Evolutionary conservation across 2,329 filamentous ascomycete species (phyloP).

Genomic region (Amesomyces nigricolor): DNA sequence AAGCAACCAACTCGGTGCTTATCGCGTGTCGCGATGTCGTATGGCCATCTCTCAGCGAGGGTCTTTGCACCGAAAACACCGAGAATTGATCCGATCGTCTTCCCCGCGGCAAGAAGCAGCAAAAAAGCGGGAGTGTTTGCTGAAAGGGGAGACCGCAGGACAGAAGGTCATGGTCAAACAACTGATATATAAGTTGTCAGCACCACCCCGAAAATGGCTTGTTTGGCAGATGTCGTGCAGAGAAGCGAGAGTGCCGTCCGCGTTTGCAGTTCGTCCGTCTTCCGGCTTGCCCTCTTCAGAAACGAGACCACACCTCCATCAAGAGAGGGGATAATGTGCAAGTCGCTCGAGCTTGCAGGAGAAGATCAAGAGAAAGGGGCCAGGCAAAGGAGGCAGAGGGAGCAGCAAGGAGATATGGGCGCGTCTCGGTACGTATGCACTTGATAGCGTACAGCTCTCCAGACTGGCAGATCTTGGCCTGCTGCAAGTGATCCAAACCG

Average conservation of each 20-base stretch:
- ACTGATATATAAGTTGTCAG: constrained; percentile 1
- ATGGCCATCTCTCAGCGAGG: not conserved
- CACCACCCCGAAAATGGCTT: no score
- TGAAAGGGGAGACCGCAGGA: not conserved
- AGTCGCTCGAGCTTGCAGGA: no score
- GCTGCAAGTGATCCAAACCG: constrained; percentile 14
- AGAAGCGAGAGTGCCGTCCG: no score
- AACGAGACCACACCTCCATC: no score
- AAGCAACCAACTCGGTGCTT: constrained; percentile 12
- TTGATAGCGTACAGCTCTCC: not conserved
- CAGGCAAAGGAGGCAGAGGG: no score
- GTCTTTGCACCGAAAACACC: not conserved
- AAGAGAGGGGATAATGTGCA: no score
- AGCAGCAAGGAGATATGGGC: no score
- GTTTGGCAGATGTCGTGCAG: no score
- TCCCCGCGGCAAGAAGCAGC: not conserved
- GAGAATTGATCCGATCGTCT: not conserved
- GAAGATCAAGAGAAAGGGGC: no score
- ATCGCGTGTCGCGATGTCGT: not conserved
- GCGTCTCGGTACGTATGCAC: not conserved
- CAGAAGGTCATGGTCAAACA: constrained; percentile 3
- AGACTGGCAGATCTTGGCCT: not conserved
- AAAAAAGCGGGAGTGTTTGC: not conserved
- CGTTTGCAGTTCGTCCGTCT: no score
- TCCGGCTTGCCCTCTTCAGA: no score